Percentiles rank a stretch among this genome's conserved stretches.
phyloP scores from a whole-genome alignment of 352 stramenopile genomes.

The Phytophthora meadii region DNA sequence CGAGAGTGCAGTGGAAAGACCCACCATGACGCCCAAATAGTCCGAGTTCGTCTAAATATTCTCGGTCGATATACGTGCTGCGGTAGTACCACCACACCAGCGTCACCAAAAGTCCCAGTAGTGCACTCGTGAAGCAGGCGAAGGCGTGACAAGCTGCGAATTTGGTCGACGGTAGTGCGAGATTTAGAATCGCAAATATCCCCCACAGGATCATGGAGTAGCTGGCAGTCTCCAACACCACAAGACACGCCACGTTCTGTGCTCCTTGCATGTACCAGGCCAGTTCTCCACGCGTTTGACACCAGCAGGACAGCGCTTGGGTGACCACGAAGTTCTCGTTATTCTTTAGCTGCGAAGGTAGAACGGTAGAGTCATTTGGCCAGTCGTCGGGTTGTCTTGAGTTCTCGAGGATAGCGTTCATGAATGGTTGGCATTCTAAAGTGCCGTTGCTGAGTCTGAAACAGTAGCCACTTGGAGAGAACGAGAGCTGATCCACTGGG shows the following conservation, averaged over 20 bases:
- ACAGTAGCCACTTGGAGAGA: constrained; percentile 60
- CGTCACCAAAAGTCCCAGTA: constrained; percentile 45
- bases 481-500: constrained; percentile 33
- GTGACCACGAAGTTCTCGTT: constrained; percentile 28
- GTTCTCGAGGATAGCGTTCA: constrained; percentile 44
- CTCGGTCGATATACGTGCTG: constrained; percentile 52
- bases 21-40: constrained; percentile 48
- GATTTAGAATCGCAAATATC: constrained; percentile 32
- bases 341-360: constrained; percentile 8
- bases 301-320: constrained; percentile 56
- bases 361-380: constrained; percentile 12
- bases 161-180: constrained; percentile 23
- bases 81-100: constrained; percentile 68
- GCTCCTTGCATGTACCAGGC: constrained; percentile 62
- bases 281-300: constrained; percentile 32
- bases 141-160: constrained; percentile 33
- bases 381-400: constrained; percentile 15
- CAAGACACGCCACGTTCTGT: constrained; percentile 62
- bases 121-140: constrained; percentile 41
- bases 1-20: constrained; percentile 48
- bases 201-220: constrained; percentile 59
- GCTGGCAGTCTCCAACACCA: constrained; percentile 61
- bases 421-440: constrained; percentile 49
- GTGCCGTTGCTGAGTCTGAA: constrained; percentile 40
- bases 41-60: constrained; percentile 41